A percentile compares a stretch with the other conserved stretches of the same genome.
Conservation (phyloP, 768 basidiomycete genomes). For the Tricholoma furcatifolium region DNA sequence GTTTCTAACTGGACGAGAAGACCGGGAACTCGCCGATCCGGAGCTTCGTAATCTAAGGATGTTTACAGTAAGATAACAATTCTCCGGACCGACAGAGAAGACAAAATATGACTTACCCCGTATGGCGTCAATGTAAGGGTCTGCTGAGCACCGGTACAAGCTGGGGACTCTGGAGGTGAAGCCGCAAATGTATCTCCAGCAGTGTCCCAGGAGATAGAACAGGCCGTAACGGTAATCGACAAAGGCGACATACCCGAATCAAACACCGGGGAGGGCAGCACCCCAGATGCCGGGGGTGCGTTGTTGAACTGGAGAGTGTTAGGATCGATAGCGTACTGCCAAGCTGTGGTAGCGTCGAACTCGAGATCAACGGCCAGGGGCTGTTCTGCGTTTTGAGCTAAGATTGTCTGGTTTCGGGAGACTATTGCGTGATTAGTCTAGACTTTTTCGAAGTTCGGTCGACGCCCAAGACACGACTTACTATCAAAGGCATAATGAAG, state of each 20-base stretch:
- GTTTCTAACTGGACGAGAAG: conserved; percentile 21
- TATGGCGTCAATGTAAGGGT: conserved; percentile 47
- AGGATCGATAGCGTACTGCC: conserved; percentile 59
- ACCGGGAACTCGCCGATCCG: conserved; percentile 43
- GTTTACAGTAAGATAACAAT: background rate
- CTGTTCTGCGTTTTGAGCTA: conserved; percentile 41
- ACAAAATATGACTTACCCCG: conserved; percentile 36
- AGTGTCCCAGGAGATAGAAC: conserved; percentile 43
- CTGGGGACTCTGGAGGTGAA: conserved; percentile 40
- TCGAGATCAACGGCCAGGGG: conserved; percentile 47
- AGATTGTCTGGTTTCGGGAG: conserved; percentile 34
- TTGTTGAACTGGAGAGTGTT: conserved; percentile 38
- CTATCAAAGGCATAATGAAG: conserved; percentile 57
- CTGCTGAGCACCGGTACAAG: conserved; percentile 39
- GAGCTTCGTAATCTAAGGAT: conserved; percentile 27
- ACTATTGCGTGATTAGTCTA: conserved; percentile 18
- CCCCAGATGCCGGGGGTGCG: conserved; percentile 29
- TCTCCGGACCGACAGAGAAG: background rate
- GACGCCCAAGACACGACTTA: conserved; percentile 15
- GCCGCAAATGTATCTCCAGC: conserved; percentile 51
- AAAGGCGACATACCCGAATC: conserved; percentile 48
- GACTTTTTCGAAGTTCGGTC: background rate
- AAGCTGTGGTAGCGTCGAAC: conserved; percentile 44
- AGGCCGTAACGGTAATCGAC: conserved; percentile 47
- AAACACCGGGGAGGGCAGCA: conserved; percentile 45